phyloP scores from a whole-genome alignment of 371 early-diverging fungal species.

The Syncephalastrum monosporum region DNA sequence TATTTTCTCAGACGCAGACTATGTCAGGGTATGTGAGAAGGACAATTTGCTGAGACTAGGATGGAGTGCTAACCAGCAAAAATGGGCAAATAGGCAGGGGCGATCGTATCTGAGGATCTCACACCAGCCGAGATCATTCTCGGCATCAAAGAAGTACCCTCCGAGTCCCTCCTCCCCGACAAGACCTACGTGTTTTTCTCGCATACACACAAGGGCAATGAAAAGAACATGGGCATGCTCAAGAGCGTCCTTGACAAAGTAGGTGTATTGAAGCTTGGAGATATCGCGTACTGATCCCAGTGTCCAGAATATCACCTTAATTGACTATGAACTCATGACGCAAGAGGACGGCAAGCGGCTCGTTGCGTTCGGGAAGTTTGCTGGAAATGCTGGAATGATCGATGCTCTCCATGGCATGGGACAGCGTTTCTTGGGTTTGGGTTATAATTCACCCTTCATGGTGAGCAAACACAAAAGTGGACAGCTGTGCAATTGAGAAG shows the following conservation, averaged over 20 bases:
- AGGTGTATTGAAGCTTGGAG: constrained; percentile 8
- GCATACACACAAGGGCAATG: constrained; percentile 95
- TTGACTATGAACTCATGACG: constrained; percentile 95
- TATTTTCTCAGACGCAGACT: constrained; percentile 82
- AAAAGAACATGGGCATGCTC: constrained; percentile 93
- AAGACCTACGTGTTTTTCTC: constrained; percentile 96
- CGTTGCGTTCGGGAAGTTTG: constrained; percentile 92
- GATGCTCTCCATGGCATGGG: constrained; percentile 93
- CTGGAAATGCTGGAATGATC: constrained; percentile 95
- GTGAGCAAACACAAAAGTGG: constrained; percentile 33
- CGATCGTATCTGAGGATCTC: constrained; percentile 85
- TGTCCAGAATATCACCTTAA: constrained; percentile 76
- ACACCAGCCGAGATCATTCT: constrained; percentile 88
- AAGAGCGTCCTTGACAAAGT: constrained; percentile 86
- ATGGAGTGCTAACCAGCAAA: neutral
- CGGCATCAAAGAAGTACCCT: constrained; percentile 98
- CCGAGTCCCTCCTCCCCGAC: constrained; percentile 70
- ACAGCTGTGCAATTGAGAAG: constrained; percentile 1
- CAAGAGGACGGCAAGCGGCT: constrained; percentile 73
- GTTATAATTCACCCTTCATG: constrained; percentile 93
- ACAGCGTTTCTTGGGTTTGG: constrained; percentile 84
- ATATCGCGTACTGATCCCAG: too few species aligned
- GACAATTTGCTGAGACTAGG: neutral
- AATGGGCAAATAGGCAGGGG: constrained; percentile 72
- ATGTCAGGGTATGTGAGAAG: constrained; percentile 56